These are phyloP conservation scores for Globisporangium emineosum DNA, from an alignment of 352 stramenopile genomes.

Conservation along the genomic window DNA sequence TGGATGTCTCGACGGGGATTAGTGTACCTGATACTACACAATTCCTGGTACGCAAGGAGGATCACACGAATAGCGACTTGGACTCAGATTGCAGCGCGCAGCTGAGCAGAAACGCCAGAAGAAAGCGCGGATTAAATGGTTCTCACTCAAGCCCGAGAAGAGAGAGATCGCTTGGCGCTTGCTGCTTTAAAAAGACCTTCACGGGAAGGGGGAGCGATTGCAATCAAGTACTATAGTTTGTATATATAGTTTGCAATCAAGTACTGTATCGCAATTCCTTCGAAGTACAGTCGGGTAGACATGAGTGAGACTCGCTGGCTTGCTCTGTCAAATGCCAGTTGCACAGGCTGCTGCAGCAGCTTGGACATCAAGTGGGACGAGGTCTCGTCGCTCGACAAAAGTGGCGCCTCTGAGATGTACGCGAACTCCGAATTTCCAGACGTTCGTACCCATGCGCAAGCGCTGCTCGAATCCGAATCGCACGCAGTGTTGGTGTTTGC, in stretches of 20 bases:
- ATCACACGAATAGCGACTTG: not conserved
- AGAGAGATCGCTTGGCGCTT: not conserved
- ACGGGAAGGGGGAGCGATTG: not conserved
- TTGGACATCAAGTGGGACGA: not conserved
- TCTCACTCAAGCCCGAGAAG: not conserved
- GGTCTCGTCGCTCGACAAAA: conserved; percentile 3
- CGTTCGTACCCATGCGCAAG: not conserved
- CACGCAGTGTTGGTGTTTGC: not conserved
- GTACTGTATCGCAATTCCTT: not conserved
- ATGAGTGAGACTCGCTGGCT: not conserved
- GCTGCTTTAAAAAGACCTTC: not conserved
- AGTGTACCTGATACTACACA: no score
- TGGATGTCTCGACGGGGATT: no score
- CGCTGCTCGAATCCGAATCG: not conserved
- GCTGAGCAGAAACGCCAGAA: not conserved
- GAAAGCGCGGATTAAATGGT: not conserved
- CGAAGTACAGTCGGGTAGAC: not conserved
- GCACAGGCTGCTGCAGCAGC: not conserved
- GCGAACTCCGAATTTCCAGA: not conserved
- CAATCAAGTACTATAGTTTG: not conserved
- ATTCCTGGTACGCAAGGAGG: not conserved
- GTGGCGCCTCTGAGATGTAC: not conserved
- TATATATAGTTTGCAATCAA: no score
- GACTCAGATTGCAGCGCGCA: not conserved
- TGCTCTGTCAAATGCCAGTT: not conserved